Evolutionary conservation across 2,329 filamentous ascomycete genomes (phyloP).

Genomic region (Aureobasidium melanogenum): DNA sequence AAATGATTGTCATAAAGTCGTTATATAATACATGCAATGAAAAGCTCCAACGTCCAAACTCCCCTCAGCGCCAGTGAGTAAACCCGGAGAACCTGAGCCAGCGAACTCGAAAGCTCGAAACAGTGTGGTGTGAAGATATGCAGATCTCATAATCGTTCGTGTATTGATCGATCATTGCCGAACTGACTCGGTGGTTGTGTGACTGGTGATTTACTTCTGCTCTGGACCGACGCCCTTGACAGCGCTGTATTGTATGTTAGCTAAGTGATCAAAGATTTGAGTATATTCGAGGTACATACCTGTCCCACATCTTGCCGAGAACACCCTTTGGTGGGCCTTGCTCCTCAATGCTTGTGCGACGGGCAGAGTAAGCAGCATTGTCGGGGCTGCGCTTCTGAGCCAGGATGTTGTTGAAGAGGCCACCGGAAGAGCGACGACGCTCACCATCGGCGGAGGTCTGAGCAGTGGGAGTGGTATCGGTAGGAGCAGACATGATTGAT

Average conservation of each 20-base stretch:
- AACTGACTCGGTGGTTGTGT: too few species aligned
- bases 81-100: neutral
- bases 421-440: conserved; percentile 13
- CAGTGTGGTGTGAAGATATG: neutral
- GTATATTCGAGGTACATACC: neutral
- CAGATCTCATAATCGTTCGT: neutral
- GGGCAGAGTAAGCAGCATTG: conserved; percentile 13
- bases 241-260: neutral
- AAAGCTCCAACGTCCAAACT: neutral
- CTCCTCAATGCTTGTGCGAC: conserved; percentile 15
- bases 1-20: neutral
- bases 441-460: conserved; percentile 4
- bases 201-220: neutral
- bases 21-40: conserved; percentile 1
- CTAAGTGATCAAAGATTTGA: neutral
- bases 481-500: conserved; percentile 13
- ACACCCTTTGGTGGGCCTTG: conserved; percentile 13
- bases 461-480: neutral
- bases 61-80: neutral
- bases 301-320: conserved; percentile 16
- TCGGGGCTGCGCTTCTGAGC: conserved; percentile 15
- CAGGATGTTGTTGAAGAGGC: conserved; percentile 16
- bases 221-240: conserved; percentile 4
- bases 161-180: neutral
- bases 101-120: neutral